Evolutionary conservation across 768 basidiomycete genomes (phyloP), one percentile per base, ranked within the genome.

Genomic region (Lanmaoa rubissima): DNA sequence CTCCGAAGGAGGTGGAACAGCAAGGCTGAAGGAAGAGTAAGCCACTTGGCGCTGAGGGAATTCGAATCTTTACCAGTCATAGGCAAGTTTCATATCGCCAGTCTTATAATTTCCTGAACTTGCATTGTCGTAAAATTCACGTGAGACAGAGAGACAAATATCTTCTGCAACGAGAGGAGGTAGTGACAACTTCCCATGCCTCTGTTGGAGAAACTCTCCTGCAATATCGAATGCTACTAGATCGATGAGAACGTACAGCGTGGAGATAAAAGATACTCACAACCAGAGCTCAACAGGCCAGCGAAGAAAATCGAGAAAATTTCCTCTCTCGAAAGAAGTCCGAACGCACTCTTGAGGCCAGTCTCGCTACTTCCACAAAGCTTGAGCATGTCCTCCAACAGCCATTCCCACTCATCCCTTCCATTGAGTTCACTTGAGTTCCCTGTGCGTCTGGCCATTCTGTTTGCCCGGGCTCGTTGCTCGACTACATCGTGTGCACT

Each of bases 1-100:
- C 17, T 84, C 81, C 0, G 93, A 87, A 5, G 77, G 72, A 7
- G 76, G 76, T 1, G 90, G 85, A 13, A 98, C 90, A 48, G 86
- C 78, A 52, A 98, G 78, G 65, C 96, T 98, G 65, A 53, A 51
- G 31, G 52, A 54, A 26, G 57, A 26, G 42, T 66, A 41, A 63
- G 55, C 24, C 3, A 48, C 26, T 44, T 47, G 44, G 5, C 26
- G 13, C 24, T 34, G 16, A 16, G 24, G 10, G 31, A 0, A 39
- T 31, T 36, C 12, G 13, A 35, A 36, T 31, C 39, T 65, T 58
- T 70, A 97, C 96, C 97, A 98, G 55, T 96, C 92, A 71, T 95
- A 95, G 1, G 97, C 97, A 48, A 93, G 77, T 70, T 94, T 96
- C 95, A 99, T 98, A 50, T 96, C 93, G 5, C 96, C 95, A 38